A percentile compares a stretch with the other conserved stretches of the same genome.
These are phyloP conservation scores for Nicotiana sylvestris DNA, from an alignment of 257 asterid genomes.

Conservation along the genomic window DNA sequence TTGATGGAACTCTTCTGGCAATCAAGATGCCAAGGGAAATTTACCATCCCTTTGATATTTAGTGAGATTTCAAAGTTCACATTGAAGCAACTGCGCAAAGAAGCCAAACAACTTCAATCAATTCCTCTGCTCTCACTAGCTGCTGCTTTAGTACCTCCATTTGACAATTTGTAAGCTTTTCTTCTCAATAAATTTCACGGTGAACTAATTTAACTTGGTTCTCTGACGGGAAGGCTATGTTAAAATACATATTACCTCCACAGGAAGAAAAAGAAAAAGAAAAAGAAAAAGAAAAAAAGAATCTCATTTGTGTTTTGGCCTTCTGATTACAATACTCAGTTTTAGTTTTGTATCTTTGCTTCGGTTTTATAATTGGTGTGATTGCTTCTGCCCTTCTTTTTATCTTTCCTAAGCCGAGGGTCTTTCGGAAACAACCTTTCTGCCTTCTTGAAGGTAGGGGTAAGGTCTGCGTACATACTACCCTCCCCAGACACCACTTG, in stretches of 20 bases:
- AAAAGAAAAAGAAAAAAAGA: not conserved
- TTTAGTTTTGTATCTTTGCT: no score
- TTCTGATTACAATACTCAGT: no score
- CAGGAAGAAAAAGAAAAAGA: not conserved
- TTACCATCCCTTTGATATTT: conserved; percentile 38
- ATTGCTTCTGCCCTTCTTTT: no score
- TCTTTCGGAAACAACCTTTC: no score
- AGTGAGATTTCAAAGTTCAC: conserved; percentile 56
- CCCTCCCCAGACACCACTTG: no score
- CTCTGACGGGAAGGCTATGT: not conserved
- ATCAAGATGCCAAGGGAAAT: conserved; percentile 32
- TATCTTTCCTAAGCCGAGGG: no score
- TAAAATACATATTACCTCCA: not conserved
- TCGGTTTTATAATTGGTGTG: no score
- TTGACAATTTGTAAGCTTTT: conserved; percentile 67
- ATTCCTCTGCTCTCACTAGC: conserved; percentile 67
- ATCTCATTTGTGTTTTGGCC: not conserved
- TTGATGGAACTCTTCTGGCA: conserved; percentile 37
- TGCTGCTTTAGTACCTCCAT: conserved; percentile 67
- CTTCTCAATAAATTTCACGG: not conserved
- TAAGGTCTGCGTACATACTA: no score
- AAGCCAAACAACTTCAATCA: conserved; percentile 56
- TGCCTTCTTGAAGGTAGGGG: no score
- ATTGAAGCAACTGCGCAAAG: conserved; percentile 46
- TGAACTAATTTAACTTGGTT: not conserved